Evolutionary conservation across 805 yeast species (phyloP).

Genomic region (Yarrowia porcina): DNA sequence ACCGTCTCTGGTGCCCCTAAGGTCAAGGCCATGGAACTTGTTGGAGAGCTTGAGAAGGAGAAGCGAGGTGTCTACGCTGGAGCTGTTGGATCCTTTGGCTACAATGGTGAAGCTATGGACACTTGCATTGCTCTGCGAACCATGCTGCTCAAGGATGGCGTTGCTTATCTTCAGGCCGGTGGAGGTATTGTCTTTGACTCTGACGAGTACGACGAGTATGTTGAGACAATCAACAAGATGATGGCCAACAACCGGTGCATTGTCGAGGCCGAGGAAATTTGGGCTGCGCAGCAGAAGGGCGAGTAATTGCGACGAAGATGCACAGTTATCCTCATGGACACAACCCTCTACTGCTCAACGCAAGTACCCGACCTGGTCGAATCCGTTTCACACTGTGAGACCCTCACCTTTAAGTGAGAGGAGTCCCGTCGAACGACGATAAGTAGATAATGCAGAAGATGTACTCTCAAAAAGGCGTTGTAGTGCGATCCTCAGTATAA

Average conservation of each 20-base stretch:
- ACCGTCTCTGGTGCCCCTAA: conserved; percentile 99
- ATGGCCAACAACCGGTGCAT: conserved; percentile 86
- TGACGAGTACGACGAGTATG: conserved; percentile 91
- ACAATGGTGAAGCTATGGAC: conserved; percentile 91
- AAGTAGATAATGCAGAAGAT: not conserved
- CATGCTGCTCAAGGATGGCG: conserved; percentile 88
- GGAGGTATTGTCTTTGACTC: conserved; percentile 97
- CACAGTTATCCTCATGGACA: not conserved
- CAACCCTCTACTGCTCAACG: not conserved
- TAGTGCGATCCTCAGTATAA: no score
- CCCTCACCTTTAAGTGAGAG: conserved; percentile 2
- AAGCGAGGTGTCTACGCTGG: conserved; percentile 98
- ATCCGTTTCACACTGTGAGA: conserved; percentile 13
- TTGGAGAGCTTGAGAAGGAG: conserved; percentile 84
- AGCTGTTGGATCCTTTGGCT: conserved; percentile 98
- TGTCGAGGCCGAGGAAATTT: conserved; percentile 77
- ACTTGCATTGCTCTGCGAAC: conserved; percentile 97
- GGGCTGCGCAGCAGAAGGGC: conserved; percentile 29
- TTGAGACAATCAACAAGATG: conserved; percentile 97
- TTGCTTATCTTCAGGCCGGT: conserved; percentile 95
- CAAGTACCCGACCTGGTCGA: not conserved
- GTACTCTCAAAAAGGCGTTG: no score
- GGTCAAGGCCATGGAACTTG: conserved; percentile 92
- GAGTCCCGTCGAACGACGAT: conserved; percentile 21
- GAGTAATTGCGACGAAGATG: not conserved